phyloP scores from a whole-genome alignment of 352 stramenopile genomes.

The Achlya hypogyna region DNA sequence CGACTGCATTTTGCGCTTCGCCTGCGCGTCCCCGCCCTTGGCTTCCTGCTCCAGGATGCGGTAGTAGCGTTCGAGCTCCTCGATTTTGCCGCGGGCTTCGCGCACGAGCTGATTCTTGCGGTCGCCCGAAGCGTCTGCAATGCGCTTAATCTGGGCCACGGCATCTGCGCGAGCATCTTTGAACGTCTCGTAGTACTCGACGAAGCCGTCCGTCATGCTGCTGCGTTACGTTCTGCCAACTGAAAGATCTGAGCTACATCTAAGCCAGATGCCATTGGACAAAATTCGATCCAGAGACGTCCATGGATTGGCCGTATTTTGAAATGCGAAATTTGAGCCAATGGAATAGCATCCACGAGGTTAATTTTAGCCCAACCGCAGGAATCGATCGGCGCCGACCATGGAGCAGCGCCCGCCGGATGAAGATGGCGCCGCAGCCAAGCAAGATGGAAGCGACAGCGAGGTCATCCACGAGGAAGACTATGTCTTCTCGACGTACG shows the following conservation, averaged over 20 bases:
- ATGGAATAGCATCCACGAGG: background rate
- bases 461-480: constrained; percentile 16
- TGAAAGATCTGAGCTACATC: background rate
- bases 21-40: constrained; percentile 60
- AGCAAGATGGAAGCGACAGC: background rate
- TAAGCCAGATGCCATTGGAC: background rate
- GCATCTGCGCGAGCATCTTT: constrained; percentile 10
- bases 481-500: constrained; percentile 16
- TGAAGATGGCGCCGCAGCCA: background rate
- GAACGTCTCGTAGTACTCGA: constrained; percentile 21
- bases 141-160: background rate
- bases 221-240: background rate
- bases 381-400: background rate
- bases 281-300: background rate
- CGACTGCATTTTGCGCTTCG: constrained; percentile 72
- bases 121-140: background rate
- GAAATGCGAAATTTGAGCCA: background rate
- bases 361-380: background rate
- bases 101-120: background rate
- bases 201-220: constrained; percentile 18
- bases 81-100: background rate
- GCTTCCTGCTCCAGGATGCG: constrained; percentile 76
- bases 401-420: background rate
- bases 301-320: background rate
- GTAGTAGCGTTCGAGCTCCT: constrained; percentile 30